Evolutionary conservation across 306 rosid genomes (phyloP).

Genomic region (Quercus mongolica): DNA sequence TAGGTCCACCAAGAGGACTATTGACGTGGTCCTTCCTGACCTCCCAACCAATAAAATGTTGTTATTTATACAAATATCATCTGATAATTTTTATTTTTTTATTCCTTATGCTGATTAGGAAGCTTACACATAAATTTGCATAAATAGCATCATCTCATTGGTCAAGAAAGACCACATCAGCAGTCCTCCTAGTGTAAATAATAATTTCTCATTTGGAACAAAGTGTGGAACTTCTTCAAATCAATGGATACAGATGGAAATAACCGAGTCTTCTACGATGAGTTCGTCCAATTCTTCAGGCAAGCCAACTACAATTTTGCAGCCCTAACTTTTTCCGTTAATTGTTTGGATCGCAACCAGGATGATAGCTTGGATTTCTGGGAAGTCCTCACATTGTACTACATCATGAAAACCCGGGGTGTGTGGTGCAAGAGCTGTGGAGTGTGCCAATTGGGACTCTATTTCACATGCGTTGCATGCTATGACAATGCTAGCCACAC

Average conservation of each 20-base stretch:
- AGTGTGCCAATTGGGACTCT: no score
- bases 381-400: slow-evolving; percentile 12
- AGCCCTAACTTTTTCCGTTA: not conserved
- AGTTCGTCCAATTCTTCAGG: not conserved
- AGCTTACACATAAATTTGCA: no score
- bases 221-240: not conserved
- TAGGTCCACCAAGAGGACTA: no score
- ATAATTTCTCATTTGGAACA: not conserved
- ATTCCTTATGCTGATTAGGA: no score
- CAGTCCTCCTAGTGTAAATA: no score
- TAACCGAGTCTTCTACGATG: not conserved
- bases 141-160: no score
- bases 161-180: no score
- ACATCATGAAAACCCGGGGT: slow-evolving; percentile 5
- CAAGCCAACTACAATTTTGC: not conserved
- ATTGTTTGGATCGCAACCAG: not conserved
- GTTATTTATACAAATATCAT: no score
- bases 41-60: no score
- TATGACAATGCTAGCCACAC: not conserved
- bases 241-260: slow-evolving; percentile 4
- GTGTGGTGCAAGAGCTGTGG: not conserved
- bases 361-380: slow-evolving; percentile 4
- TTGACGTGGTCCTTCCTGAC: no score
- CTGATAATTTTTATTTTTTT: no score
- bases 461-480: not conserved